These are phyloP conservation scores for Pythium oligandrum DNA, from an alignment of 352 stramenopile species.

Conservation along the genomic window DNA sequence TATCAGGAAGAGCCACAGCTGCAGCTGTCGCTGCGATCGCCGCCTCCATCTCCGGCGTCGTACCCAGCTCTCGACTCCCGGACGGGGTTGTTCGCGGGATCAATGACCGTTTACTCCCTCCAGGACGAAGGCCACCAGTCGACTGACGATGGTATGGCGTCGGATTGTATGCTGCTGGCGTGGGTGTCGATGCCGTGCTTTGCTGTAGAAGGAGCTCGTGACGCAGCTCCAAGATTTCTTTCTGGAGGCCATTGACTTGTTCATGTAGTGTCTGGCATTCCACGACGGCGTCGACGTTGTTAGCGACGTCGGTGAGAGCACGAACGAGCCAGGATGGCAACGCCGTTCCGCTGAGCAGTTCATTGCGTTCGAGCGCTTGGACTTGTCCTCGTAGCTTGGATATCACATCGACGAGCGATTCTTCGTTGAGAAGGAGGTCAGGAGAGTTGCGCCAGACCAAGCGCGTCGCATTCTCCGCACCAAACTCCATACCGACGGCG, in stretches of 20 bases:
- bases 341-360: constrained; percentile 62
- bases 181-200: constrained; percentile 18
- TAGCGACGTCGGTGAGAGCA: constrained; percentile 70
- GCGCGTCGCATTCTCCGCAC: constrained; percentile 35
- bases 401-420: constrained; percentile 75
- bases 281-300: constrained; percentile 74
- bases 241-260: constrained; percentile 71
- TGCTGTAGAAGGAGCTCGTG: constrained; percentile 72
- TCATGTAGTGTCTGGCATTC: constrained; percentile 74
- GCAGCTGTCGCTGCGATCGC: constrained; percentile 19
- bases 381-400: constrained; percentile 60
- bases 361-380: constrained; percentile 67
- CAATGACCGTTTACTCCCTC: not conserved
- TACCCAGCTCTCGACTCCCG: not conserved
- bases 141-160: constrained; percentile 58
- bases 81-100: not conserved
- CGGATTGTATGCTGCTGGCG: constrained; percentile 27
- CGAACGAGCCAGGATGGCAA: constrained; percentile 69
- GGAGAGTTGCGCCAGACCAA: constrained; percentile 60
- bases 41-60: constrained; percentile 20
- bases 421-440: constrained; percentile 75
- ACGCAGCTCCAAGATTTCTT: constrained; percentile 71
- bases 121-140: constrained; percentile 22
- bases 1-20: constrained; percentile 14
- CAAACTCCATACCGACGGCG: constrained; percentile 21